phyloP scores from a whole-genome alignment of 2,329 filamentous ascomycete genomes.

The Nigrospora sphaerica region DNA sequence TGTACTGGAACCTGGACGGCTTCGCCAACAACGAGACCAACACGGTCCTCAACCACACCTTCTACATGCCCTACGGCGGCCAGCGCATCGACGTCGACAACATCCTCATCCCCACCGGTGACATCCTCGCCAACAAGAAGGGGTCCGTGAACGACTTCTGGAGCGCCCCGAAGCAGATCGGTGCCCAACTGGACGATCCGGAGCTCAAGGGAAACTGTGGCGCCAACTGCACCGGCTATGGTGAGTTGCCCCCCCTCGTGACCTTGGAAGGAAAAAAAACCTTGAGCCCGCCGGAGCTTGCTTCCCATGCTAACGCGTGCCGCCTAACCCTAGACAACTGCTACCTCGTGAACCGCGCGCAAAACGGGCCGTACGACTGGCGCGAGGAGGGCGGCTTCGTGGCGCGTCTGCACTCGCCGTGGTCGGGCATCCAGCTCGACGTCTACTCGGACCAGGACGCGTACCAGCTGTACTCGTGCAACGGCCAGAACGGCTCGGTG shows the following conservation, averaged over 20 bases:
- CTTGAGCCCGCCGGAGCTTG: constrained; percentile 3
- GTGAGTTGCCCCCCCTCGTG: constrained; percentile 33
- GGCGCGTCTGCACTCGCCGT: constrained; percentile 62
- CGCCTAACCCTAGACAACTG: constrained; percentile 47
- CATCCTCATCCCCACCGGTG: constrained; percentile 69
- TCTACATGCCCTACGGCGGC: constrained; percentile 66
- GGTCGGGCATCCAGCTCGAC: constrained; percentile 78
- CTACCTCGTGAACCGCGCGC: constrained; percentile 59
- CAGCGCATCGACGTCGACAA: constrained; percentile 62
- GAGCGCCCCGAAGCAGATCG: constrained; percentile 72
- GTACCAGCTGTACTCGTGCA: constrained; percentile 84
- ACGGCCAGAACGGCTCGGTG: constrained; percentile 63
- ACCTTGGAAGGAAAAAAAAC: too few species aligned
- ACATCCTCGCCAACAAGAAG: constrained; percentile 61
- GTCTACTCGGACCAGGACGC: constrained; percentile 79
- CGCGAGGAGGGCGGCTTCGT: constrained; percentile 46
- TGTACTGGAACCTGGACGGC: constrained; percentile 79
- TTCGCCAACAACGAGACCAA: constrained; percentile 67
- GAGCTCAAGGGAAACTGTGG: constrained; percentile 71
- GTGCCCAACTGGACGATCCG: constrained; percentile 56
- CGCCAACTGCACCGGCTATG: constrained; percentile 75
- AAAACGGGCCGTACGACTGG: constrained; percentile 56
- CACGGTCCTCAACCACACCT: constrained; percentile 61
- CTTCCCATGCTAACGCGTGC: neutral
- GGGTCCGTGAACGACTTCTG: constrained; percentile 76